Base-by-base conservation (phyloP, 441 rosid species). In the Erysimum cheiri region DNA sequence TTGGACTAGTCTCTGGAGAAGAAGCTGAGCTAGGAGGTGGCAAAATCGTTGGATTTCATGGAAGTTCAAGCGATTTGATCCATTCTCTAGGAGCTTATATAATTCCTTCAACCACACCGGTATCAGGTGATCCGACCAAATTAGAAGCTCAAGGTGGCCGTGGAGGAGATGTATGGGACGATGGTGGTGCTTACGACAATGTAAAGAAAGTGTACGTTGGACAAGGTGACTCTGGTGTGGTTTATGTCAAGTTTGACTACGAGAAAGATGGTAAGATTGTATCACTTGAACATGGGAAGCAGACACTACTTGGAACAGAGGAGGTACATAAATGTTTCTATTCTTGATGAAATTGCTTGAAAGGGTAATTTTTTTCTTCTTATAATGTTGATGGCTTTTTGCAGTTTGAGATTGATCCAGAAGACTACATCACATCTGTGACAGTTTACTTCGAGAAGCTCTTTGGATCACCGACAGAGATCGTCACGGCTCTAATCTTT, bases 151-250 rank as follows among this genome's bases (percentile, higher is more conserved):
- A 46, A 57, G 65, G 72, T 58, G 72, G 72, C 5, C 64, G 56
- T 46, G 72, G 64, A 22, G 72, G 58, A 46, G 47, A 69, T 9
- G 36, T 19, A 9, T 69, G 72, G 72, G 72, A 56, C 43, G 72
- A 69, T 9, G 65, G 65, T 67, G 62, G 71, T 22, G 46, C 52
- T 22, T 57, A 68, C 32, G 47, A 68, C 22, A 57, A 33, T 35
- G 56, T 69, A 8, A 69, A 69, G 47, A 69, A 69, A 57, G 64
- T 69, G 4, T 58, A 56, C 22, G 72, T 74, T 3, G 73, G 78
- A 2, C 77, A 67, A 73, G 77, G 77, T 73, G 77, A 67, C 15
- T 67, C 73, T 44, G 70, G 78, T 62, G 74, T 74, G 39, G 73
- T 56, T 29, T 74, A 74, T 28, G 37, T 74, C 36, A 74, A 68